A percentile compares a stretch with the other conserved stretches of the same genome.
Evolutionary conservation across 495 filamentous ascomycete species (phyloP).

Genomic region (Neurospora tetrasperma): DNA sequence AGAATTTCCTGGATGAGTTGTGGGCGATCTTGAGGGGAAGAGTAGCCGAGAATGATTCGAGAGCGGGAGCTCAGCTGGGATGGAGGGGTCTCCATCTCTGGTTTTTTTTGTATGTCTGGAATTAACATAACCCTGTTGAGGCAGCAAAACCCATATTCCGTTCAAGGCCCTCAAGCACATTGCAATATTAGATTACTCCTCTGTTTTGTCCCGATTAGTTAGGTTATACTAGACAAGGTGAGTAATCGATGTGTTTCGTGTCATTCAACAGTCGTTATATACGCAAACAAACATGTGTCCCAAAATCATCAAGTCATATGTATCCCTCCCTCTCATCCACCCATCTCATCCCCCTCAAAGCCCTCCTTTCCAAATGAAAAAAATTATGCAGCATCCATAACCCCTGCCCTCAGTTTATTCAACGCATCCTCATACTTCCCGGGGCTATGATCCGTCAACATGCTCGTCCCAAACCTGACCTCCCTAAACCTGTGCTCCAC

Average conservation of each 20-base stretch:
- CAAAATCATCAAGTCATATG: not conserved
- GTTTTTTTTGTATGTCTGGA: not conserved
- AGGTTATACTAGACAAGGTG: not conserved
- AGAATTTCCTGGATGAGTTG: not conserved
- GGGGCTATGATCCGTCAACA: slow-evolving; percentile 71
- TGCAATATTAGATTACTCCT: not conserved
- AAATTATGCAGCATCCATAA: slow-evolving; percentile 11
- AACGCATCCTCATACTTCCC: slow-evolving; percentile 55
- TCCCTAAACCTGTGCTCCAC: slow-evolving; percentile 60
- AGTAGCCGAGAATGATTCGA: not conserved
- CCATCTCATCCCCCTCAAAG: not conserved
- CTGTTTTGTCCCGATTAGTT: not conserved
- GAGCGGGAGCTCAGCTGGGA: not conserved
- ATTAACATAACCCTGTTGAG: not conserved
- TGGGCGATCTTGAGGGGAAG: not conserved
- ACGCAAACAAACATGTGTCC: not conserved
- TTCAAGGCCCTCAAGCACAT: not conserved
- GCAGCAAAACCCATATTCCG: not conserved
- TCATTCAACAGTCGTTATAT: not conserved
- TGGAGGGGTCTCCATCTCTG: not conserved
- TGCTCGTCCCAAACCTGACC: slow-evolving; percentile 57
- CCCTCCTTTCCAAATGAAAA: not conserved
- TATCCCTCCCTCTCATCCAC: not conserved
- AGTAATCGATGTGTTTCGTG: not conserved
- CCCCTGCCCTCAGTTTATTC: slow-evolving; percentile 27